Evolutionary conservation across 2,329 filamentous ascomycete genomes (phyloP).

Genomic region (Pseudogymnoascus sp.): DNA sequence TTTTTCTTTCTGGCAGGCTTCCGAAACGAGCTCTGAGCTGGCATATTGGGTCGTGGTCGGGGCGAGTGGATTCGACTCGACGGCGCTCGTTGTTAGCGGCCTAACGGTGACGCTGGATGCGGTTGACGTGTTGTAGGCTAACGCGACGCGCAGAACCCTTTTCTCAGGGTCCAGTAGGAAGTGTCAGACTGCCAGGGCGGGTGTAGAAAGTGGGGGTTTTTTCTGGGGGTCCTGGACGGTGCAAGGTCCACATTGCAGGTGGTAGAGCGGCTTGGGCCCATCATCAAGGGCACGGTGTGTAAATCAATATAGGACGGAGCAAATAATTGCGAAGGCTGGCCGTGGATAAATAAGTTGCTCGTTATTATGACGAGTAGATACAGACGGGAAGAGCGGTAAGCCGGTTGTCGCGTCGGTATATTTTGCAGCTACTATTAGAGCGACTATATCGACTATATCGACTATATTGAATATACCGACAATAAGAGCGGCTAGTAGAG

Average conservation of each 20-base stretch:
- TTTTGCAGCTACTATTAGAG: background rate
- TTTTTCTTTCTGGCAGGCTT: background rate
- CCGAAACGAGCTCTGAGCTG: conserved; percentile 2
- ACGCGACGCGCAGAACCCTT: conserved; percentile 6
- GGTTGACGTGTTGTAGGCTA: background rate
- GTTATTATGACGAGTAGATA: background rate
- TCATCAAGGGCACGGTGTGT: background rate
- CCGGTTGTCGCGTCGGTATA: background rate
- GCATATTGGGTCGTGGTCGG: background rate
- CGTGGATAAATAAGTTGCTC: background rate
- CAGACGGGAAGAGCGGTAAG: conserved; percentile 1
- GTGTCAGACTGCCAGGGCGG: background rate
- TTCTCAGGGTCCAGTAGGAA: conserved; percentile 5
- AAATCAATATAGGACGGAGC: background rate
- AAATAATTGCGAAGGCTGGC: background rate
- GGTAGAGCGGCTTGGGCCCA: background rate
- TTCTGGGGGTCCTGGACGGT: background rate
- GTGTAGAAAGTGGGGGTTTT: background rate
- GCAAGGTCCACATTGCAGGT: background rate
- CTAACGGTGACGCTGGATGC: background rate
- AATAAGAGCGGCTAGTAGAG: background rate
- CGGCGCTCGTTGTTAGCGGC: background rate
- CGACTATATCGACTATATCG: background rate
- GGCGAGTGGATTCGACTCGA: background rate
- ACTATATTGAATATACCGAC: background rate